Conservation (phyloP, 176 grass and related monocot genomes). For the Hordeum vulgare region DNA sequence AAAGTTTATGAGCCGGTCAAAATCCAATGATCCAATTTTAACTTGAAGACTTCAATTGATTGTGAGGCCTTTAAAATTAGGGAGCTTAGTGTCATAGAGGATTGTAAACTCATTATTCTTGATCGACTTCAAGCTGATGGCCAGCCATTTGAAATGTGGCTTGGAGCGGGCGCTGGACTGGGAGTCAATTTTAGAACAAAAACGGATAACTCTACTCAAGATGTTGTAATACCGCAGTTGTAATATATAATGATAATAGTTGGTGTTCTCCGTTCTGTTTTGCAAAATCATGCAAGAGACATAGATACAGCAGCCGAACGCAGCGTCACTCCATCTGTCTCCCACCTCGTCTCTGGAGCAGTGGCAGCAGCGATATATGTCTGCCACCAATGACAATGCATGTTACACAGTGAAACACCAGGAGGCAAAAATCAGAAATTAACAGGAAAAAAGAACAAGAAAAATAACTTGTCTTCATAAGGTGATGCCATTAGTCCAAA, state of each 20-base stretch:
- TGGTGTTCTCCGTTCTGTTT: not conserved
- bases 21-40: too few relatives aligned
- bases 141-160: not conserved
- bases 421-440: not conserved
- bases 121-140: not conserved
- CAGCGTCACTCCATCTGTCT: slow-evolving; percentile 65
- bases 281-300: slow-evolving; percentile 39
- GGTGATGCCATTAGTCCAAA: not conserved
- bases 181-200: not conserved
- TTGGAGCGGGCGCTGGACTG: not conserved
- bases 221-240: not conserved
- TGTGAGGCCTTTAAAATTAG: too few relatives aligned
- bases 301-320: slow-evolving; percentile 82
- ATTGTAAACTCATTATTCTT: not conserved
- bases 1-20: too few relatives aligned
- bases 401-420: not conserved
- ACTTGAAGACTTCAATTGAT: too few relatives aligned
- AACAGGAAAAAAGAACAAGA: not conserved
- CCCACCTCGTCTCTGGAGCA: slow-evolving; percentile 81
- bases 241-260: not conserved
- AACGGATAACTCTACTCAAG: not conserved
- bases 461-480: not conserved
- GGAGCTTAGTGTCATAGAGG: too few relatives aligned
- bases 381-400: slow-evolving; percentile 33
- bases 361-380: slow-evolving; percentile 71